Evolutionary conservation across 768 basidiomycete genomes (phyloP).

Genomic region (Lactarius tabidus): DNA sequence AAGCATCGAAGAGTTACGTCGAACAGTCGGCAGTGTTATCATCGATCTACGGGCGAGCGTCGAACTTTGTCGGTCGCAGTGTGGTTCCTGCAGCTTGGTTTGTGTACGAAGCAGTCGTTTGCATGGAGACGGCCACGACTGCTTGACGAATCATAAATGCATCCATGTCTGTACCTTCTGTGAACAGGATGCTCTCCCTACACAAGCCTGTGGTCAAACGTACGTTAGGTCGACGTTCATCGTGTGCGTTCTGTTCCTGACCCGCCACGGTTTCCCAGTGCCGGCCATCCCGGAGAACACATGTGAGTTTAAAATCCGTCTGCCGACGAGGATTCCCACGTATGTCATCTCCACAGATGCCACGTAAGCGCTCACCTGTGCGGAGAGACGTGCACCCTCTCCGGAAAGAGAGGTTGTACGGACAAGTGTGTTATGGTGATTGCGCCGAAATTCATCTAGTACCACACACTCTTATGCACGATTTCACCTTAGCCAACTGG

Average conservation of each 20-base stretch:
- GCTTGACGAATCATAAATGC: conserved; percentile 48
- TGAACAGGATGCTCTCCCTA: conserved; percentile 31
- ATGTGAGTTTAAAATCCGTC: conserved; percentile 34
- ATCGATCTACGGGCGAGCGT: conserved; percentile 45
- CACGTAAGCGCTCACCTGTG: conserved; percentile 43
- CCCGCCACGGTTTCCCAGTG: conserved; percentile 37
- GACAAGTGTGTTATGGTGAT: conserved; percentile 48
- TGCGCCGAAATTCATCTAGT: background rate
- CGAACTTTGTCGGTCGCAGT: conserved; percentile 47
- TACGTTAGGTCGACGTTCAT: conserved; percentile 30
- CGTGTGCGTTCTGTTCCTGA: background rate
- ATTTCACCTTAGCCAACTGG: too few species aligned
- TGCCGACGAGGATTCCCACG: background rate
- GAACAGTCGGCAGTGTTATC: conserved; percentile 39
- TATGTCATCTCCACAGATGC: conserved; percentile 38
- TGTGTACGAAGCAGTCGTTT: conserved; percentile 42
- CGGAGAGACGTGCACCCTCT: conserved; percentile 46
- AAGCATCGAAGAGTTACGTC: conserved; percentile 43
- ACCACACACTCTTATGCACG: background rate
- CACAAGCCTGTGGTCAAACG: conserved; percentile 43
- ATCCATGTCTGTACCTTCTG: conserved; percentile 41
- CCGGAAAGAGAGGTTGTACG: conserved; percentile 47
- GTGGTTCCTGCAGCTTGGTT: conserved; percentile 44
- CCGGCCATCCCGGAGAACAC: conserved; percentile 52
- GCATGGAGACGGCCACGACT: conserved; percentile 48